Evolutionary conservation across 2,329 filamentous ascomycete species (phyloP).

Genomic region (Apiospora sp.): DNA sequence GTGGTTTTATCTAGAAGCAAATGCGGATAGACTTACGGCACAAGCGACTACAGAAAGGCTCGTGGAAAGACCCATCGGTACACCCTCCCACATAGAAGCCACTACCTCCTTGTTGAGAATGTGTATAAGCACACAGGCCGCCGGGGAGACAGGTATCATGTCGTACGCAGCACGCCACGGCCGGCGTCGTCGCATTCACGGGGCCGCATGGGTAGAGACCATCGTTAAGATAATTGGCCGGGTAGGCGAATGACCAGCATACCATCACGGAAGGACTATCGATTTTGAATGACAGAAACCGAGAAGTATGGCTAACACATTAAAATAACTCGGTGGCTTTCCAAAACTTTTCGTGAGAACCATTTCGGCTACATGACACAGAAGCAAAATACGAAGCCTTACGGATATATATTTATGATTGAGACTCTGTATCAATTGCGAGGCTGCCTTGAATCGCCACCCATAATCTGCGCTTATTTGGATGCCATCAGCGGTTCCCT

Average conservation of each 20-base stretch:
- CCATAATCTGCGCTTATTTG: not conserved
- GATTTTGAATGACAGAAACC: not conserved
- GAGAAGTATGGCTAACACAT: no score
- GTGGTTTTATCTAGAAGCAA: no score
- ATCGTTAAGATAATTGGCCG: not conserved
- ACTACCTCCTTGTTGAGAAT: not conserved
- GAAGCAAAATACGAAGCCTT: not conserved
- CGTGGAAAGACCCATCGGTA: not conserved
- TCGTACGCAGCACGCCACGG: not conserved
- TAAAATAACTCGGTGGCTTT: not conserved
- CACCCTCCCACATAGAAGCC: not conserved
- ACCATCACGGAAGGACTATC: not conserved
- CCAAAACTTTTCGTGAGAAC: not conserved
- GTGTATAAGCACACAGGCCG: not conserved
- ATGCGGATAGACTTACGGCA: not conserved
- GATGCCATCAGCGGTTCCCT: not conserved
- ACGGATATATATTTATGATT: not conserved
- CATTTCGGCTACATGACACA: not conserved
- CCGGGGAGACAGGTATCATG: not conserved
- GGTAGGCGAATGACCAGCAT: not conserved
- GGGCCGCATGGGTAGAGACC: not conserved
- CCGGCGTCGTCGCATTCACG: not conserved
- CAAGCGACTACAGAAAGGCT: not conserved
- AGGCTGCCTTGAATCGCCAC: not conserved
- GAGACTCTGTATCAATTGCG: not conserved